Base-by-base conservation (phyloP, 495 filamentous ascomycete genomes). In the Aspergillus steynii region DNA sequence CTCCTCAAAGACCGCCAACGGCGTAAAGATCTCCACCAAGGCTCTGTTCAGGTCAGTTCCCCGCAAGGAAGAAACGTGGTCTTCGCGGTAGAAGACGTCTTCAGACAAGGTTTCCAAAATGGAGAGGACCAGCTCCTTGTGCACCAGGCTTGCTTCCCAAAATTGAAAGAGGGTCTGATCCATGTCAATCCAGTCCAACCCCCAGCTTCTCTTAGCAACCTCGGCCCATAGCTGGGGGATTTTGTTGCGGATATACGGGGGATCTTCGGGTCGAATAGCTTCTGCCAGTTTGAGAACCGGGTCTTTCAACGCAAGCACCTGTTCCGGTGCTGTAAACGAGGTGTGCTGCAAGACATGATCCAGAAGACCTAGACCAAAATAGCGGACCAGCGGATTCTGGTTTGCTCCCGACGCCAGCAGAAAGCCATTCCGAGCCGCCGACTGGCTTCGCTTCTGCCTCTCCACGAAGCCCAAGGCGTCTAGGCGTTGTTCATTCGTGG, bases 141-240 rank as follows among this genome's bases (percentile, higher is more conserved):
- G 89, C 15, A 87, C 84, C 26, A 87, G 74, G 53, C 84, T 83
- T 26, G 84, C 83, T n/a, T 81, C 77, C 96, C 96, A 99, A 28
- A 97, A 82, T 59, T 84, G 84, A 48, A 92, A 85, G 48, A 99
- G 82, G 64, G 88, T 76, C 49, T 85, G 80, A 69, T 99, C 95
- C 95, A 99, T 97, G 71, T 96, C 86, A 75, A 89, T 83, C 95
- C 95, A 99, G 51, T 94, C 90, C 32, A 84, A 79, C 9, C 81
- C 92, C 96, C 96, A 99, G 67, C 85, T 90, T 68, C 93, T 83
- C 78, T 99, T 98, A 29, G 93, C 92, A 55, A 96, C 76, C 71
- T 97, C 95, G 6, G 92, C 90, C 96, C 95, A 98, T 60, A 98
- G 75, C 75, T 94, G 89, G n/a, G 92, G 91, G 34, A 95, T 88